phyloP scores from a whole-genome alignment of 257 asterid genomes.

The Solanum chmielewskii region DNA sequence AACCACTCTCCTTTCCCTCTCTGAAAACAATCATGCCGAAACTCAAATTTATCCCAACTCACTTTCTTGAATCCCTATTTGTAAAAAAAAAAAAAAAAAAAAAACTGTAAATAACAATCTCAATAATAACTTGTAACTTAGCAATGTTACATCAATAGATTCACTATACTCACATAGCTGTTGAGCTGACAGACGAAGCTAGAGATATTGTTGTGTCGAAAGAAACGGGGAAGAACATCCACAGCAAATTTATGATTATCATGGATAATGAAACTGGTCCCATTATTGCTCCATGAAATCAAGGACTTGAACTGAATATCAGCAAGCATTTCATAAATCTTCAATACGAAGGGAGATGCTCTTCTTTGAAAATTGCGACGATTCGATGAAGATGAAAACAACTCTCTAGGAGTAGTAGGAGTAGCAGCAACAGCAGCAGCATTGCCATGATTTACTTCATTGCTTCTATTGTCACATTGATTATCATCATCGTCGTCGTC shows the following conservation, averaged over 20 bases:
- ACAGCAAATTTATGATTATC: constrained; percentile 30
- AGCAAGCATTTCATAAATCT: constrained; percentile 32
- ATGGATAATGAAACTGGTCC: constrained; percentile 36
- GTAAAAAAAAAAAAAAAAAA: neutral
- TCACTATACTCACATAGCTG: constrained; percentile 30
- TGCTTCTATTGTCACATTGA: neutral
- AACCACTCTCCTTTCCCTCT: constrained; percentile 34
- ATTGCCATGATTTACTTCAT: neutral
- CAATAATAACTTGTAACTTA: neutral
- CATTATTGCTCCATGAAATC: constrained; percentile 31
- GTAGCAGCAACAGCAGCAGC: neutral
- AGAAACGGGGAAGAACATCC: constrained; percentile 26
- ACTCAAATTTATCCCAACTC: constrained; percentile 42
- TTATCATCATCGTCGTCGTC: neutral
- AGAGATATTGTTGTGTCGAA: constrained; percentile 39
- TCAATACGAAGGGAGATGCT: constrained; percentile 30
- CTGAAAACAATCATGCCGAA: constrained; percentile 32
- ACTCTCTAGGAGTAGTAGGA: neutral
- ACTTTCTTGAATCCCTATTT: constrained; percentile 35
- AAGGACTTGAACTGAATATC: constrained; percentile 14
- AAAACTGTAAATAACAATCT: neutral
- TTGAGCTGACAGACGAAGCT: constrained; percentile 50
- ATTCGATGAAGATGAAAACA: neutral
- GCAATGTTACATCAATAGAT: neutral
- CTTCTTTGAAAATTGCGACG: neutral